Evolutionary conservation across 2,329 filamentous ascomycete genomes (phyloP).

Genomic region (Ophiostoma sp.): DNA sequence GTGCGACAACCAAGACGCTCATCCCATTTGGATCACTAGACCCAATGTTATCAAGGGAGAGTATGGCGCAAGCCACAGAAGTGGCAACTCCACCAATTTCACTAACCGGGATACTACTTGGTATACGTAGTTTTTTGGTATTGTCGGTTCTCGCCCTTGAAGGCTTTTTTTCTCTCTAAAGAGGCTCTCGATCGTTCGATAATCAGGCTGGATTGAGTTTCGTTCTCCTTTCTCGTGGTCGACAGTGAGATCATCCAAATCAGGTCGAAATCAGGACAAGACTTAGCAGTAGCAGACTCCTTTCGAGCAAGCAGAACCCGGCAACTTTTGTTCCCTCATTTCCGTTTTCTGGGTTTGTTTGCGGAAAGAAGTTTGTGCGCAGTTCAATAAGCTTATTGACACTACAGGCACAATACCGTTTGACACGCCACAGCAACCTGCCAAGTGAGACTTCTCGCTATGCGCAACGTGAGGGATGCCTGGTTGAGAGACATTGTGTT

Average conservation of each 20-base stretch:
- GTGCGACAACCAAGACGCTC: neutral
- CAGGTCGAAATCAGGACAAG: neutral
- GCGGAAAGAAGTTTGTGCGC: neutral
- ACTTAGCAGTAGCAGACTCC: neutral
- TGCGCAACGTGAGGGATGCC: neutral
- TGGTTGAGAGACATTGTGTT: neutral
- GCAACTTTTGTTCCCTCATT: neutral
- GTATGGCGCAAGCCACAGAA: neutral
- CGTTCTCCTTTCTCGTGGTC: neutral
- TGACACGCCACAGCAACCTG: neutral
- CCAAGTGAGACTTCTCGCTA: neutral
- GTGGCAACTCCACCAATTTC: neutral
- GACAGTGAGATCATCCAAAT: neutral
- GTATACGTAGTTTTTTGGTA: neutral
- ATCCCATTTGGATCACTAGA: neutral
- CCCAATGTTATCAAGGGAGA: neutral
- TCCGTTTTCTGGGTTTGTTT: neutral
- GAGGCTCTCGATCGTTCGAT: neutral
- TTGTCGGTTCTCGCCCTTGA: neutral
- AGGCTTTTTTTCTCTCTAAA: neutral
- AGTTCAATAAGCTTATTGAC: neutral
- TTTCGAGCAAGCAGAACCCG: neutral
- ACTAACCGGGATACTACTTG: neutral
- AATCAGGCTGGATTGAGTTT: neutral
- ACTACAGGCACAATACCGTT: neutral